Evolutionary conservation across 202 grass and related monocot genomes (phyloP).

Genomic region (Panicum virgatum): DNA sequence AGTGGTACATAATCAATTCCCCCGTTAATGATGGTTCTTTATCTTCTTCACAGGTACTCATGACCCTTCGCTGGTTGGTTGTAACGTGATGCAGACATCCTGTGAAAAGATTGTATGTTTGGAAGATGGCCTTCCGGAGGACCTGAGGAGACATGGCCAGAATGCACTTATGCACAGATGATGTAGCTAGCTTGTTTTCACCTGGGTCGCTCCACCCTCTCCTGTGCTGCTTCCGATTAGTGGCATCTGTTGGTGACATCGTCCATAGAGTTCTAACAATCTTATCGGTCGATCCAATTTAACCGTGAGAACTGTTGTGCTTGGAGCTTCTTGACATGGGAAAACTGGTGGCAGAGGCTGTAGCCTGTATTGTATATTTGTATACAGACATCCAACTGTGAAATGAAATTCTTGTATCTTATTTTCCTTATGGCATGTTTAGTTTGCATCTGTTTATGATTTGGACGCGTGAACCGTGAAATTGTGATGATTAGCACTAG

Average conservation of each 20-base stretch:
- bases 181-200: not conserved
- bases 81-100: slow-evolving; percentile 13
- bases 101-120: slow-evolving; percentile 2
- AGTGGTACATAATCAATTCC: not conserved
- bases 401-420: not conserved
- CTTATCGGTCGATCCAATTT: slow-evolving; percentile 3
- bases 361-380: too few relatives aligned
- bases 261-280: not conserved
- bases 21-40: slow-evolving; percentile 8
- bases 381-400: not conserved
- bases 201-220: not conserved
- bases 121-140: not conserved
- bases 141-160: slow-evolving; percentile 14
- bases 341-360: not conserved
- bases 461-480: not conserved
- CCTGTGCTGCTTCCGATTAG: not conserved
- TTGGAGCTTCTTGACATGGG: not conserved
- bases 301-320: not conserved
- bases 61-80: slow-evolving; percentile 30
- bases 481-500: not conserved
- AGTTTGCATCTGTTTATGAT: not conserved
- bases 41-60: slow-evolving; percentile 54
- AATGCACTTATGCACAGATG: not conserved
- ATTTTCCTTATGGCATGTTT: not conserved
- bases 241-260: slow-evolving; percentile 12